Percentiles rank a stretch among this genome's conserved stretches.
phyloP scores from a whole-genome alignment of 108 stramenopile genomes.

The Cyclotella atomus region DNA sequence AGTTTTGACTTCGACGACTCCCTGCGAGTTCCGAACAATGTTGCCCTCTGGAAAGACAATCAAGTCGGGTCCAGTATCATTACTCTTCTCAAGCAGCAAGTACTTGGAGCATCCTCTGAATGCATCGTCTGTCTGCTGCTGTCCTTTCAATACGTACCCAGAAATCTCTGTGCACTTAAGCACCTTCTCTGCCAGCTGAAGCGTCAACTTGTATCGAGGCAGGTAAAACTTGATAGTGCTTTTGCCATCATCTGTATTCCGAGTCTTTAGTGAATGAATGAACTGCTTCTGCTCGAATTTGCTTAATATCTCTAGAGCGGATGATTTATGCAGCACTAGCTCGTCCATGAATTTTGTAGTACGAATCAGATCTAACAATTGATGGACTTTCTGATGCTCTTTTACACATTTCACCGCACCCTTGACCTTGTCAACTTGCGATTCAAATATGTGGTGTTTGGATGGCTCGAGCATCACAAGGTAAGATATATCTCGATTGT shows the following conservation, averaged over 20 bases:
- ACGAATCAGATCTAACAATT: neutral
- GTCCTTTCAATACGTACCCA: constrained; percentile 19
- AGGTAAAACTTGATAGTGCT: constrained; percentile 24
- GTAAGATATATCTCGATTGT: constrained; percentile 31
- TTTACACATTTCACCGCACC: constrained; percentile 25
- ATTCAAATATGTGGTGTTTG: neutral
- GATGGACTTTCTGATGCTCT: neutral
- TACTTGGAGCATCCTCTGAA: constrained; percentile 31
- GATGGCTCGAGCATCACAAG: constrained; percentile 4
- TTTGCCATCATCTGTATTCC: neutral
- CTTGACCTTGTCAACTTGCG: neutral
- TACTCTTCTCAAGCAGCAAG: constrained; percentile 29
- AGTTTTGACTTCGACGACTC: constrained; percentile 5
- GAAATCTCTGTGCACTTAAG: no score
- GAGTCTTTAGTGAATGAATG: constrained; percentile 18
- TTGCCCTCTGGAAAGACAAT: constrained; percentile 29
- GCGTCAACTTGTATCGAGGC: constrained; percentile 45
- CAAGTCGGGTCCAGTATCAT: neutral
- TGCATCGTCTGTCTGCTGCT: constrained; percentile 29
- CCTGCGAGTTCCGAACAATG: neutral
- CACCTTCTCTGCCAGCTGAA: no score
- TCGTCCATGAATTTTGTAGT: constrained; percentile 8
- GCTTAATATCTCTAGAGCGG: constrained; percentile 15
- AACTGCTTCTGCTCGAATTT: constrained; percentile 25
- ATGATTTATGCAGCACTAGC: constrained; percentile 24